Percentiles rank a stretch among this genome's conserved stretches.
Evolutionary conservation across 805 yeast genomes (phyloP).

Genomic region (Yamadazyma phyllophila): DNA sequence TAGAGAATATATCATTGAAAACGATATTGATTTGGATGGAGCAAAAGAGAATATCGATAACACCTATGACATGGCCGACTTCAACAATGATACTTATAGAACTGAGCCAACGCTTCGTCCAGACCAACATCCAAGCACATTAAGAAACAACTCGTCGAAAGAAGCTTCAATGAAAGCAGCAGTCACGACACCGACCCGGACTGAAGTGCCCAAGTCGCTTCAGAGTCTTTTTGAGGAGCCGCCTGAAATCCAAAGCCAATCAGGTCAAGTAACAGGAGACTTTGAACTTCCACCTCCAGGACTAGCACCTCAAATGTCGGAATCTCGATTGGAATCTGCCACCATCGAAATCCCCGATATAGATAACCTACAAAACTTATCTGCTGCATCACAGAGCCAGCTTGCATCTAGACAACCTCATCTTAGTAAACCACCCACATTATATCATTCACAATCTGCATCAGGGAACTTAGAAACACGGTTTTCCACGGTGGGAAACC

Average conservation of each 20-base stretch:
- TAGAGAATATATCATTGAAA: constrained; percentile 69
- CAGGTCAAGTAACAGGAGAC: constrained; percentile 10
- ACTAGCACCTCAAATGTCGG: constrained; percentile 4
- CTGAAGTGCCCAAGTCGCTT: constrained; percentile 71
- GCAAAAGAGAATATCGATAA: constrained; percentile 27
- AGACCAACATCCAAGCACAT: constrained; percentile 22
- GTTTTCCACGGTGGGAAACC: constrained; percentile 19
- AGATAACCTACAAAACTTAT: constrained; percentile 38
- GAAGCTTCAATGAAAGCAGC: constrained; percentile 19
- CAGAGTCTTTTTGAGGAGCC: constrained; percentile 64
- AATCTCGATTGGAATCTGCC: constrained; percentile 50
- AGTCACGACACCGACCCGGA: constrained; percentile 14
- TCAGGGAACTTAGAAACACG: constrained; percentile 36
- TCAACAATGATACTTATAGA: constrained; percentile 20
- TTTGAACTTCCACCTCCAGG: constrained; percentile 16
- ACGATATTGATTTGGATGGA: constrained; percentile 50
- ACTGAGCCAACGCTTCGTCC: constrained; percentile 28
- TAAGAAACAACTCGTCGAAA: constrained; percentile 9
- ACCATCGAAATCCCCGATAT: constrained; percentile 70
- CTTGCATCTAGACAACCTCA: constrained; percentile 18
- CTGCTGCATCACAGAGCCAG: constrained; percentile 7
- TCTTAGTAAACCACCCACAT: constrained; percentile 41
- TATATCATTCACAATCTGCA: constrained; percentile 44
- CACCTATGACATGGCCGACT: constrained; percentile 13
- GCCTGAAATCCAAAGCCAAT: constrained; percentile 17